Evolutionary conservation across 139 green algal genomes (phyloP).

Genomic region (Ulvella scutata): DNA sequence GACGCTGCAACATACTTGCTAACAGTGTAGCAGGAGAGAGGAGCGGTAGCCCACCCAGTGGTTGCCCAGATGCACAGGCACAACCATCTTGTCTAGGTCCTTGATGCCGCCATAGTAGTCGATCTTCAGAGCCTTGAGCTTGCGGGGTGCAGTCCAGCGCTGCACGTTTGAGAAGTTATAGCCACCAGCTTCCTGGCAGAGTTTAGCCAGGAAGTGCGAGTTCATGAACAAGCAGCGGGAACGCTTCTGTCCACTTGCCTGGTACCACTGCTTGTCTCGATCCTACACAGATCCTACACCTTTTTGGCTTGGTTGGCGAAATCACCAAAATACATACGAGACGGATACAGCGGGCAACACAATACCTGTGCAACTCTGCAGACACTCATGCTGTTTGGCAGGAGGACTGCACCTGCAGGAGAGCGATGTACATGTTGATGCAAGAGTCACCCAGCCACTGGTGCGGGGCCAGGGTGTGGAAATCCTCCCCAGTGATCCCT

Average conservation of each 20-base stretch:
- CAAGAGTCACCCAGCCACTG: background rate
- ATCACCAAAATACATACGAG: background rate
- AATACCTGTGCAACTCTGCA: background rate
- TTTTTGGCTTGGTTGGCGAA: background rate
- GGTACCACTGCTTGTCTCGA: background rate
- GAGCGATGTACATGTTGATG: slow-evolving; percentile 4
- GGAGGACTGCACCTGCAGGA: background rate
- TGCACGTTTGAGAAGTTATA: background rate
- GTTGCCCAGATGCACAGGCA: background rate
- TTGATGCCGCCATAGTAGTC: background rate
- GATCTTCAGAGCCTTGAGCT: background rate
- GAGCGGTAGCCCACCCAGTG: background rate
- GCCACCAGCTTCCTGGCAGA: background rate
- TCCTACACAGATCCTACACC: background rate
- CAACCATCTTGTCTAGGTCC: background rate
- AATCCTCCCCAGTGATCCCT: background rate
- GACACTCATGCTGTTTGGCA: background rate
- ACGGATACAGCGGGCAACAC: no score
- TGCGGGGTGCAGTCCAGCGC: background rate
- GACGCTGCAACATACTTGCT: background rate
- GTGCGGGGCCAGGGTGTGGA: background rate
- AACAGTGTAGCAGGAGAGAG: background rate
- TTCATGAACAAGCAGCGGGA: background rate
- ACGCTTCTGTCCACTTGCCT: background rate
- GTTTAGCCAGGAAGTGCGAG: background rate